These are phyloP conservation scores for Mucuna pruriens DNA, from an alignment of 306 rosid species.

Conservation along the genomic window DNA sequence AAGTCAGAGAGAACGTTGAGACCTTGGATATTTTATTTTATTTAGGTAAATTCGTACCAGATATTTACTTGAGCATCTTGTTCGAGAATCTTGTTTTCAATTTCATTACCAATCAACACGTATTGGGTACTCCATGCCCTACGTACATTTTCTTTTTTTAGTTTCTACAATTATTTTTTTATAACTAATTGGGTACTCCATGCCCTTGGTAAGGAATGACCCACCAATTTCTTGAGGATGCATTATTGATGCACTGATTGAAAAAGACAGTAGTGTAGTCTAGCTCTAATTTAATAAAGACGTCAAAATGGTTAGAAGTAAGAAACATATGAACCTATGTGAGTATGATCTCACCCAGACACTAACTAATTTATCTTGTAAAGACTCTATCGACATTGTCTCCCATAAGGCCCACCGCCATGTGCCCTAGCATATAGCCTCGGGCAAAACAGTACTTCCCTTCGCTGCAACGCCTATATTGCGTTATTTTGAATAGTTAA, in stretches of 20 bases:
- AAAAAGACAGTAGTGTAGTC: neutral
- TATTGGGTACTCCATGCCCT: neutral
- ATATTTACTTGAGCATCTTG: neutral
- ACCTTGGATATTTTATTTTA: neutral
- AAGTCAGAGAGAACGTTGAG: neutral
- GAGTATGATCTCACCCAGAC: neutral
- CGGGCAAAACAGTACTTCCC: slow-evolving; percentile 19
- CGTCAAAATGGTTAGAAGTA: neutral
- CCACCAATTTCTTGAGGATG: no score
- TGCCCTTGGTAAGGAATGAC: no score
- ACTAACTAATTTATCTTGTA: neutral
- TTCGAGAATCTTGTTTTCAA: neutral
- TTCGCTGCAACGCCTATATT: slow-evolving; percentile 16
- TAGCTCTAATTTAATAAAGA: neutral
- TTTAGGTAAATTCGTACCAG: neutral
- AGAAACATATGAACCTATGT: neutral
- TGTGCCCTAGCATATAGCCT: neutral
- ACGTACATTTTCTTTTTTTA: neutral
- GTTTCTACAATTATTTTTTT: neutral
- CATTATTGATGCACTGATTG: neutral
- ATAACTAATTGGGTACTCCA: no score
- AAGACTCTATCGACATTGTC: neutral
- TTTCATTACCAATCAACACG: neutral
- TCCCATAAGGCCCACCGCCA: neutral
- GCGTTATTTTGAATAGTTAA: no score